A percentile compares a stretch with the other conserved stretches of the same genome.
These are phyloP conservation scores for Aotearoamyces nothofagi DNA, from an alignment of 2,329 filamentous ascomycete genomes.

Conservation along the genomic window DNA sequence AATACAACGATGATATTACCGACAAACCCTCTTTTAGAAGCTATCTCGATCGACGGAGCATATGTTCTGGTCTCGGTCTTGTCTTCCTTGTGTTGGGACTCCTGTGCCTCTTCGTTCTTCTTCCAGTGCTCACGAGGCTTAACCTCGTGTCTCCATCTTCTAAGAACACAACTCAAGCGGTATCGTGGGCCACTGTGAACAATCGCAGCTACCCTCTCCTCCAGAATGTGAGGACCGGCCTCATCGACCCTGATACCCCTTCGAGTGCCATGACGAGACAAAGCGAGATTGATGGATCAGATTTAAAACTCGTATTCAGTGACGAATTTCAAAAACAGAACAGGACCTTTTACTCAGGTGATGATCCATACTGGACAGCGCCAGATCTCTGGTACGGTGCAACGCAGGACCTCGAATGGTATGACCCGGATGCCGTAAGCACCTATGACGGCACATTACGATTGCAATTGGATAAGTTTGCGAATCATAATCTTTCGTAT, in stretches of 20 bases:
- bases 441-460: constrained; percentile 30
- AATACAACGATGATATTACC: constrained; percentile 28
- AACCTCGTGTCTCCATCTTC: constrained; percentile 20
- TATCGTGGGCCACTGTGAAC: constrained; percentile 30
- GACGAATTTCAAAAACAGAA: constrained; percentile 38
- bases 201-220: constrained; percentile 29
- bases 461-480: constrained; percentile 27
- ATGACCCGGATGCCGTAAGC: constrained; percentile 29
- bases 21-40: constrained; percentile 26
- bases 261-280: constrained; percentile 25
- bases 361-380: constrained; percentile 38
- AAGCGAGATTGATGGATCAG: constrained; percentile 27
- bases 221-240: constrained; percentile 27
- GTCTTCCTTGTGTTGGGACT: constrained; percentile 31
- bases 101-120: constrained; percentile 30
- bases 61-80: constrained; percentile 21
- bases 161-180: constrained; percentile 21
- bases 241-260: constrained; percentile 38
- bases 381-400: constrained; percentile 39
- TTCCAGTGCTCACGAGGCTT: constrained; percentile 31
- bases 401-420: constrained; percentile 27
- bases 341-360: constrained; percentile 38
- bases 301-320: constrained; percentile 34
- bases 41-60: constrained; percentile 26
- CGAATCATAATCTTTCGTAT: constrained; percentile 28